A percentile compares a stretch with the other conserved stretches of the same genome.
These are phyloP conservation scores for Yarrowia sp. DNA, from an alignment of 805 yeast genomes.

Conservation along the genomic window DNA sequence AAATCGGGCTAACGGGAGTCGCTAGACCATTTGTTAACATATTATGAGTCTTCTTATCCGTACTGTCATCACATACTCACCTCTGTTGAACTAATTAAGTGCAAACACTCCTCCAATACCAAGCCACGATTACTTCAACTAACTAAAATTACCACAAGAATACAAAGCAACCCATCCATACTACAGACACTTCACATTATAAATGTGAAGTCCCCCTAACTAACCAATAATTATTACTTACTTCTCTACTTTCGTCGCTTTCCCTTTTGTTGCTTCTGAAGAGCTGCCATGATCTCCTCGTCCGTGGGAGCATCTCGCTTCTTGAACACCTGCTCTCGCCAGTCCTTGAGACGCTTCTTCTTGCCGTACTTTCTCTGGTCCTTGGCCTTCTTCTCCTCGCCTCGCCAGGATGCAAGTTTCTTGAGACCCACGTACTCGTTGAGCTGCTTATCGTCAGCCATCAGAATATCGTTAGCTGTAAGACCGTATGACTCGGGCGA, in stretches of 20 bases:
- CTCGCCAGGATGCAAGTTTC: conserved; percentile 91
- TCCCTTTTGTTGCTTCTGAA: conserved; percentile 39
- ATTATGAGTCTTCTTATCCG: no score
- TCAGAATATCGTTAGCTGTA: conserved; percentile 80
- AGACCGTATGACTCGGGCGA: conserved; percentile 94
- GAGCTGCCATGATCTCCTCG: conserved; percentile 41
- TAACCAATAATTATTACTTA: neutral
- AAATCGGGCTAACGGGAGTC: no score
- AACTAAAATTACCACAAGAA: no score
- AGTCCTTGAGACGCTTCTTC: conserved; percentile 79
- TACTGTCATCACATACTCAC: no score
- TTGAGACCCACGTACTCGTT: conserved; percentile 87
- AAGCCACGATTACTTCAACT: no score
- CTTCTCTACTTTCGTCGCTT: conserved; percentile 24
- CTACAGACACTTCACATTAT: no score
- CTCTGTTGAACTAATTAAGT: no score
- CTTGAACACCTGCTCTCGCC: conserved; percentile 86
- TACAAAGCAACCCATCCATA: no score
- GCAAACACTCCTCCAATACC: no score
- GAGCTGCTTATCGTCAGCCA: conserved; percentile 86
- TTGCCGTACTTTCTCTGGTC: conserved; percentile 87
- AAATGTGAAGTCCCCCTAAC: no score
- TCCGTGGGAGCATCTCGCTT: conserved; percentile 56
- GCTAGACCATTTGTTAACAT: no score
- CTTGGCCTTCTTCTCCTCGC: conserved; percentile 69